Conservation (phyloP, 2,329 filamentous ascomycete genomes). For the Aschersonia sp. region DNA sequence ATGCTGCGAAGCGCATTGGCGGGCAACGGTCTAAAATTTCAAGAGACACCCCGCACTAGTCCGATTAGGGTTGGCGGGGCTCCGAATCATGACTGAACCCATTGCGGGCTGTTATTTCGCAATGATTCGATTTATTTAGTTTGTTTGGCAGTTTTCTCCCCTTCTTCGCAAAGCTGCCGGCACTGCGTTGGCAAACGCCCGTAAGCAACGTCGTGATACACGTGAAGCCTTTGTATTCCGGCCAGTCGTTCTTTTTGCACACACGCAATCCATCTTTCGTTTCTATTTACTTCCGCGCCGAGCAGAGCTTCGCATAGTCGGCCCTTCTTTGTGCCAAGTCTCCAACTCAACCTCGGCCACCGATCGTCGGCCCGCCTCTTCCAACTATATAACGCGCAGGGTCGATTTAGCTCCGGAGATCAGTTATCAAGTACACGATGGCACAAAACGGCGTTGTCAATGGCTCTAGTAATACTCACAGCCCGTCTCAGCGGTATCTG, state of each 20-base stretch:
- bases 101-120: neutral
- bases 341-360: too few species aligned
- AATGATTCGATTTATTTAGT: neutral
- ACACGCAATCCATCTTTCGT: too few species aligned
- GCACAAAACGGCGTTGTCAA: constrained; percentile 23
- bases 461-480: constrained; percentile 21
- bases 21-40: neutral
- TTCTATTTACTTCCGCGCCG: too few species aligned
- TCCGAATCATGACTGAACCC: constrained; percentile 6
- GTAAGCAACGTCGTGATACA: too few species aligned
- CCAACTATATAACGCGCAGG: neutral
- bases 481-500: constrained; percentile 32
- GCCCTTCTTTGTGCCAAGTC: too few species aligned
- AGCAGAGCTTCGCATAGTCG: too few species aligned
- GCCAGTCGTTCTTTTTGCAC: too few species aligned
- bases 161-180: constrained; percentile 1
- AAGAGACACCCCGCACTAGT: constrained; percentile 12
- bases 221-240: too few species aligned
- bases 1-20: too few species aligned
- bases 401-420: neutral
- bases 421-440: constrained; percentile 16
- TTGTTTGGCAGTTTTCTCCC: neutral
- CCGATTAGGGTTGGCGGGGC: constrained; percentile 11
- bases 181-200: neutral
- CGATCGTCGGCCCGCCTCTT: too few species aligned